Evolutionary conservation across 345 rosid species (phyloP).

Genomic region (Dimocarpus longan): DNA sequence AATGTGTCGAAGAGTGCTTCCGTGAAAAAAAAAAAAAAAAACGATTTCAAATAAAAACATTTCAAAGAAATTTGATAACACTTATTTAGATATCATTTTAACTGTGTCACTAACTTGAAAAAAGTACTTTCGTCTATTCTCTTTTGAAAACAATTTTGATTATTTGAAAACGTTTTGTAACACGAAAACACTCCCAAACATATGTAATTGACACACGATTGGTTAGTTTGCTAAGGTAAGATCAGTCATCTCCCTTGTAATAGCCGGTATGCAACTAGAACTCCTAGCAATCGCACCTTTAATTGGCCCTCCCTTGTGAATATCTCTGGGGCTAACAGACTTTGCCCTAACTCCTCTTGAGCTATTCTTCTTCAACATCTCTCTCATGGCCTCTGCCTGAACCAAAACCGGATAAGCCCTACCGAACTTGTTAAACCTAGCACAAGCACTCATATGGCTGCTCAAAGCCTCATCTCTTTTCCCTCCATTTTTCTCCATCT

Average conservation of each 20-base stretch:
- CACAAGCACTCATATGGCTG: slow-evolving; percentile 72
- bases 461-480: slow-evolving; percentile 64
- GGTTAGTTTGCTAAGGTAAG: slow-evolving; percentile 17
- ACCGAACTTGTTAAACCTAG: slow-evolving; percentile 75
- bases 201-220: too few relatives aligned
- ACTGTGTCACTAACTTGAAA: not conserved
- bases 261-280: slow-evolving; percentile 85
- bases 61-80: too few relatives aligned
- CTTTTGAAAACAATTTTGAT: not conserved
- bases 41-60: not conserved
- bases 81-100: too few relatives aligned
- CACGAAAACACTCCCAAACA: not conserved
- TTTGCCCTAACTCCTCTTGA: slow-evolving; percentile 37
- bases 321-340: slow-evolving; percentile 52
- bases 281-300: slow-evolving; percentile 64
- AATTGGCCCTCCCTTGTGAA: slow-evolving; percentile 34
- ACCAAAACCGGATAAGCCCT: slow-evolving; percentile 79
- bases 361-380: slow-evolving; percentile 60
- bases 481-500: slow-evolving; percentile 64
- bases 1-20: not conserved
- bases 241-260: slow-evolving; percentile 58
- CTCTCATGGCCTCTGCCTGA: slow-evolving; percentile 91
- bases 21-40: not conserved
- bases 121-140: not conserved
- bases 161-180: not conserved